Base-by-base conservation (phyloP, 2,329 filamentous ascomycete species). In the Colletotrichum endophyticum region DNA sequence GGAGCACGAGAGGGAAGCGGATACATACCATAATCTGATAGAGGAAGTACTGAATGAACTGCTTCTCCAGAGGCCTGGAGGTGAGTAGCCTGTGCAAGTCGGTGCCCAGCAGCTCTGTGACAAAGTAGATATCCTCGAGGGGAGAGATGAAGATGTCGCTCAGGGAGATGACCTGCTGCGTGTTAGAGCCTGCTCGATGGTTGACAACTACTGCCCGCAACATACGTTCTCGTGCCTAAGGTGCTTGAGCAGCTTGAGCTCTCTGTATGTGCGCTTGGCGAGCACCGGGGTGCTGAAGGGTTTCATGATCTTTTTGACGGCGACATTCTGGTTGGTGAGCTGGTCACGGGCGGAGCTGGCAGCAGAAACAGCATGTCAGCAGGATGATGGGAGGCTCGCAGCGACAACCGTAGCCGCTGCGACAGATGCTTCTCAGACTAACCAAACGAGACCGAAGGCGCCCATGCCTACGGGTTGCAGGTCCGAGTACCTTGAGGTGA, bases 261-360 rank as follows among this genome's bases (percentile, higher is more conserved):
- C 97, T 83, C 97, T 94, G 86, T 99, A 99, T 80, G 97, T 99
- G 84, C 97, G 92, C 90, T 99, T 99, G 75, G 97, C 97, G 64
- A 99, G 91, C 75, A 99, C 97, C 2, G 97, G 96, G n/a, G 97
- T 99, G 90, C 96, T 98, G 88, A 99, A 99, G 12, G 97, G 97
- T 90, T 99, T 99, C 96, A 99, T 99, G 84, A 99, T 99, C 92
- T 99, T 99, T 92, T 99, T 99, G 85, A 99, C 96, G 76, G 97
- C 97, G 78, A 99, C 97, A 87, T 96, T 96, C 86, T 98, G 96
- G 85, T 92, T 95, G 77, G 97, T 99, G 87, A 99, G 95, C 89
- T 99, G 96, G 86, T 99, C 97, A 88, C 96, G 96, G 75, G 97
- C 97, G 79, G 97, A 99, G 88, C 96, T 99, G 79, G 32, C 53